These are phyloP conservation scores for Arxiozyma bovina DNA, from an alignment of 1,139 yeast genomes.

Conservation along the genomic window DNA sequence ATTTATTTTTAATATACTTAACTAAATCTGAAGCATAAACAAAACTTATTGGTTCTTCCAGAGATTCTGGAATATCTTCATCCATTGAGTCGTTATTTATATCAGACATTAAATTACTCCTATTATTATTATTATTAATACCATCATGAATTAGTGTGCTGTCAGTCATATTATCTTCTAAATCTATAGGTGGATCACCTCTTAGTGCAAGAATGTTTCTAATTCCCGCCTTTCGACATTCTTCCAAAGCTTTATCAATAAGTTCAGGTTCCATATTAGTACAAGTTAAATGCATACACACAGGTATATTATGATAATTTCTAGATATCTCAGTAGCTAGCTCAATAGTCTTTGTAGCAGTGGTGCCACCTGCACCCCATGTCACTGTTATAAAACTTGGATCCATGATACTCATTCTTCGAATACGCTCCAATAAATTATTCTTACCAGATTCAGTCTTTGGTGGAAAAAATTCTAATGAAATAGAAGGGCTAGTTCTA, in stretches of 20 bases:
- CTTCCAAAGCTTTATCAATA: constrained; percentile 67
- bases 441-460: constrained; percentile 82
- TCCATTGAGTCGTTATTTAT: constrained; percentile 10
- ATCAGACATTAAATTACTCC: constrained; percentile 40
- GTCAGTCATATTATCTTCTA: constrained; percentile 25
- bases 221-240: constrained; percentile 71
- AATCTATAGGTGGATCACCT: constrained; percentile 92
- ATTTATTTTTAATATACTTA: constrained; percentile 53
- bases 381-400: constrained; percentile 89
- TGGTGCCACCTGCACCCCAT: constrained; percentile 99
- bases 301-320: constrained; percentile 62
- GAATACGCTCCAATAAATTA: constrained; percentile 75
- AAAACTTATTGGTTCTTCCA: constrained; percentile 40
- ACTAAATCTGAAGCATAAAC: constrained; percentile 77
- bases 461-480: constrained; percentile 55
- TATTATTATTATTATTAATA: not conserved
- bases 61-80: constrained; percentile 1
- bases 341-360: constrained; percentile 77
- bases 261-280: constrained; percentile 76
- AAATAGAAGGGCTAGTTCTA: constrained; percentile 53
- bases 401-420: constrained; percentile 72
- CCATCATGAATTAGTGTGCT: constrained; percentile 6
- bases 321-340: constrained; percentile 71
- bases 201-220: constrained; percentile 83
- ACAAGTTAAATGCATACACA: constrained; percentile 91